Evolutionary conservation across 1,284 basidiomycete species (phyloP), one percentile per base, ranked within the genome.

Genomic region (Inonotus obliquus): DNA sequence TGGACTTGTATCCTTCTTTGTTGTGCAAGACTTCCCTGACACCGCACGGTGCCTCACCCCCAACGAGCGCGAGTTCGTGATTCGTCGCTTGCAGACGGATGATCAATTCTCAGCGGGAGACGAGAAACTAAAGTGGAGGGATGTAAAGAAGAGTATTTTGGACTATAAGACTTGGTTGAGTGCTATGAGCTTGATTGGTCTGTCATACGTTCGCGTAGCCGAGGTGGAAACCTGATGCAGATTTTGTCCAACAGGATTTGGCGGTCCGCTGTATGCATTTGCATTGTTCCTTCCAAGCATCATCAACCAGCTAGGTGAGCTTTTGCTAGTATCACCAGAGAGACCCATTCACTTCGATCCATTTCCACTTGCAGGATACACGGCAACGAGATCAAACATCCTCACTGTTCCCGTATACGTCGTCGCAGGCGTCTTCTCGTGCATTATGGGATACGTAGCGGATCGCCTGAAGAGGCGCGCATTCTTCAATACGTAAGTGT

Each of bases 91-190:
- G 39, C 86, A 90, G 71, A 71, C 73, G 17, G 88, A 91, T 69
- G 80, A 83, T 67, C 86, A 86, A 69, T 87, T 84, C 70, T 87
- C 86, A 67, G 88, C 87, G 2, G 86, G 80, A 4, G 88, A 87
- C 23, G 88, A 91, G 72, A 74, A 71, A 47, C 76, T 90, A 63
- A 77, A 72, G 62, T 77, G 79, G 81, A 83, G 80, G 68, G 85
- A 86, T 67, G 82, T 91, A 53, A 76, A 71, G 70, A 75, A 81
- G 65, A 86, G 84, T 68, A 67, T 89, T 62, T 63, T 74, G 13
- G 89, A 91, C 65, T 88, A 85, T 85, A 90, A 91, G 75, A 89
- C 86, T 0, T 91, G 85, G 82, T 61, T 86, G n/a, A 81, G 78
- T 47, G 85, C 86, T 53, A 32, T 6, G 17, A 63, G 47, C 65